A percentile compares a stretch with the other conserved stretches of the same genome.
These are phyloP conservation scores for Pulveroboletus sp. DNA, from an alignment of 768 basidiomycete genomes.

Conservation along the genomic window DNA sequence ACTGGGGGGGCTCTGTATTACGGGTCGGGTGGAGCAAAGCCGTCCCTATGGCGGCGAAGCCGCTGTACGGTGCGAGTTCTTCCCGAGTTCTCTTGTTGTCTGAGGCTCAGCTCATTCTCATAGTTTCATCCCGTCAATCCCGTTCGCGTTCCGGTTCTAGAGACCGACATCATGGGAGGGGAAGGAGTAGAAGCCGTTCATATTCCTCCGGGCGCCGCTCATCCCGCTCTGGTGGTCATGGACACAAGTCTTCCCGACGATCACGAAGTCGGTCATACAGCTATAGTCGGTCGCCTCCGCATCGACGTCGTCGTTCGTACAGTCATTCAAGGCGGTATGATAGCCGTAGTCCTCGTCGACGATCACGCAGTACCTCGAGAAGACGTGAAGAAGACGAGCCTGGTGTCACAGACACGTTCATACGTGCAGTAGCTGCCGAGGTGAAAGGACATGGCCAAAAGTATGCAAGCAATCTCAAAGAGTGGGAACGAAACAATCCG, in stretches of 20 bases:
- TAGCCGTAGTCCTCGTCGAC: slow-evolving; percentile 48
- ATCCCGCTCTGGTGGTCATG: slow-evolving; percentile 32
- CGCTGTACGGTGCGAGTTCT: slow-evolving; percentile 67
- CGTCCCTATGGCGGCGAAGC: slow-evolving; percentile 76
- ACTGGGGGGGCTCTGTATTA: slow-evolving; percentile 89
- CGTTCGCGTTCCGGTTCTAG: slow-evolving; percentile 35
- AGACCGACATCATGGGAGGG: slow-evolving; percentile 25
- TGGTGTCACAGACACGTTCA: slow-evolving; percentile 78
- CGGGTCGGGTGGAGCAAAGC: slow-evolving; percentile 98
- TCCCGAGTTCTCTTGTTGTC: neutral
- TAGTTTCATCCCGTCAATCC: slow-evolving; percentile 26
- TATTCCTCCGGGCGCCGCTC: slow-evolving; percentile 26
- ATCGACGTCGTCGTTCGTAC: slow-evolving; percentile 43
- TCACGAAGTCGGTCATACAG: slow-evolving; percentile 28
- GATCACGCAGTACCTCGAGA: slow-evolving; percentile 31
- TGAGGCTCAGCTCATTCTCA: neutral
- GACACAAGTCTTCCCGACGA: slow-evolving; percentile 21
- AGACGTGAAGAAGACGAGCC: slow-evolving; percentile 48
- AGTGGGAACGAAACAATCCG: slow-evolving; percentile 75
- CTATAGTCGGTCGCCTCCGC: slow-evolving; percentile 37
- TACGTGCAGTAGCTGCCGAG: slow-evolving; percentile 82
- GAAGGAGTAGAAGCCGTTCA: slow-evolving; percentile 26
- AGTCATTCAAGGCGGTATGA: slow-evolving; percentile 46
- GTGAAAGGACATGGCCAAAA: slow-evolving; percentile 76
- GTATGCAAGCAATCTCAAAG: slow-evolving; percentile 72